Conservation (phyloP, 2,329 filamentous ascomycete species). For the Ophiostoma ulmi region DNA sequence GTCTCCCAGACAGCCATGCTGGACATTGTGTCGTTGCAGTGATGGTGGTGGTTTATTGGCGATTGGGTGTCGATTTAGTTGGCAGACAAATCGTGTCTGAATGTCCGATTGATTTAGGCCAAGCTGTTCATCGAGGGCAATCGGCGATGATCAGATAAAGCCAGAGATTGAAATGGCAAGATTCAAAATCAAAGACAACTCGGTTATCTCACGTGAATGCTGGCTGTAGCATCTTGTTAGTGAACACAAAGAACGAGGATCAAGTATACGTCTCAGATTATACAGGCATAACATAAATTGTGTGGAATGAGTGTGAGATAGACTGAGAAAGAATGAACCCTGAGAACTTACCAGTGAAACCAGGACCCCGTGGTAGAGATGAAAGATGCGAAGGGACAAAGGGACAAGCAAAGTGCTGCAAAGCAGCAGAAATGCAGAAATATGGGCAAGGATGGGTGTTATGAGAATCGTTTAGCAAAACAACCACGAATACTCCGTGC, state of each 20-base stretch:
- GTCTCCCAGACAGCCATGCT: constrained; percentile 57
- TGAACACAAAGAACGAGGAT: neutral
- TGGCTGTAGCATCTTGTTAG: constrained; percentile 12
- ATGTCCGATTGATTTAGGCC: constrained; percentile 17
- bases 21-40: constrained; percentile 21
- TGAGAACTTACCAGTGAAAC: constrained; percentile 9
- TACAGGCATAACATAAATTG: neutral
- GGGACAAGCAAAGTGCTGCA: neutral
- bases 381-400: constrained; percentile 1
- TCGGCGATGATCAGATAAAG: neutral
- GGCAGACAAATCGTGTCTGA: constrained; percentile 17
- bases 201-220: constrained; percentile 5
- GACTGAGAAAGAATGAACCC: neutral
- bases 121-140: constrained; percentile 22
- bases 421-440: neutral
- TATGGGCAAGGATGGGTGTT: constrained; percentile 11
- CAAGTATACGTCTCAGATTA: constrained; percentile 6
- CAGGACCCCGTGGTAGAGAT: neutral
- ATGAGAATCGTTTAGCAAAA: constrained; percentile 1
- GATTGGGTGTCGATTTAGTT: neutral
- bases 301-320: neutral
- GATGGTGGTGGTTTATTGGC: neutral
- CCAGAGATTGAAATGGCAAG: neutral
- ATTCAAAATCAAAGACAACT: constrained; percentile 10
- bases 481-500: neutral